Percentiles rank a stretch among this genome's conserved stretches.
phyloP scores from a whole-genome alignment of 2,329 filamentous ascomycete species.

The Mycosphaerelloides madeirae region DNA sequence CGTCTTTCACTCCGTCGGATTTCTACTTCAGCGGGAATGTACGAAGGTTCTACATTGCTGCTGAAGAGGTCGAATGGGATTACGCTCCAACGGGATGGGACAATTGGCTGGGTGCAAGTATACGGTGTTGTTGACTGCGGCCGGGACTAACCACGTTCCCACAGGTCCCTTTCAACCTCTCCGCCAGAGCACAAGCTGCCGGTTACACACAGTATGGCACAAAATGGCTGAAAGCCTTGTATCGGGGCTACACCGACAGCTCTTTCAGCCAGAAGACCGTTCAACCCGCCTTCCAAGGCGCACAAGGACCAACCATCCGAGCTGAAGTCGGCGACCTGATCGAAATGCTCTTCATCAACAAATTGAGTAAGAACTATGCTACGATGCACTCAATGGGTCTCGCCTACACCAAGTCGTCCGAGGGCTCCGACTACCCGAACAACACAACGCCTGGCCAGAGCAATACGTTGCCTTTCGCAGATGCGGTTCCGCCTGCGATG shows the following conservation, averaged over 20 bases:
- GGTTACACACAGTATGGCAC: slow-evolving; percentile 16
- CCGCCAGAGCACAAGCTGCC: slow-evolving; percentile 15
- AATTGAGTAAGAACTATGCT: slow-evolving; percentile 21
- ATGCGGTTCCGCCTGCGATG: slow-evolving; percentile 24
- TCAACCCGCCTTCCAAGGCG: slow-evolving; percentile 28
- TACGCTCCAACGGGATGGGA: slow-evolving; percentile 27
- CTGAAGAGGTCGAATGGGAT: slow-evolving; percentile 26
- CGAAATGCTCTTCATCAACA: slow-evolving; percentile 29
- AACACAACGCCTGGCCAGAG: slow-evolving; percentile 16
- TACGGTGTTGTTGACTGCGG: neutral
- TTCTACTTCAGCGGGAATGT: slow-evolving; percentile 23
- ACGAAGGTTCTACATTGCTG: slow-evolving; percentile 24
- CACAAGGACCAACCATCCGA: slow-evolving; percentile 24
- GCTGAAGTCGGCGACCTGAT: slow-evolving; percentile 27
- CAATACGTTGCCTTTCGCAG: slow-evolving; percentile 10
- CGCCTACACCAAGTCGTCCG: slow-evolving; percentile 21
- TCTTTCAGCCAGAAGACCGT: slow-evolving; percentile 20
- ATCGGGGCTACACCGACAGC: slow-evolving; percentile 31
- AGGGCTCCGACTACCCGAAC: slow-evolving; percentile 25
- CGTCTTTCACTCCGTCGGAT: slow-evolving; percentile 14
- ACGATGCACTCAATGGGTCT: slow-evolving; percentile 29
- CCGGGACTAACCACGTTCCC: neutral
- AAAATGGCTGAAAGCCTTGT: slow-evolving; percentile 29
- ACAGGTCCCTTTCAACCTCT: slow-evolving; percentile 20
- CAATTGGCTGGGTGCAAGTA: slow-evolving; percentile 25